Evolutionary conservation across 2,329 filamentous ascomycete species (phyloP).

Genomic region (Beauveria asiatica): DNA sequence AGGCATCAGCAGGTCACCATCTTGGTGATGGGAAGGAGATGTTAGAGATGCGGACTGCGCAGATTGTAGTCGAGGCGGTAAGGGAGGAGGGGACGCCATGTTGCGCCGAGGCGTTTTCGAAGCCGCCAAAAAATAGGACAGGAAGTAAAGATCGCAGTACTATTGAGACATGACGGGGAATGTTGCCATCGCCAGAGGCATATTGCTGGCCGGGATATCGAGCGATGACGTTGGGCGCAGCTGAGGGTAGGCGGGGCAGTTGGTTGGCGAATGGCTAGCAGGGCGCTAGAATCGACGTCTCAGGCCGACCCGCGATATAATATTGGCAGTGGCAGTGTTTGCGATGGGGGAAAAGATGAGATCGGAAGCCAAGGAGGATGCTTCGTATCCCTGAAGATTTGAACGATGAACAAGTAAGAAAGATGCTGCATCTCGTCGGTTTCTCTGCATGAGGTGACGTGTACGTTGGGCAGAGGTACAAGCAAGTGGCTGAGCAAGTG

Average conservation of each 20-base stretch:
- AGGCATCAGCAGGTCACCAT: neutral
- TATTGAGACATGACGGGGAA: neutral
- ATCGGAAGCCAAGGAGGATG: neutral
- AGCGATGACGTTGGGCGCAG: neutral
- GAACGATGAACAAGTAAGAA: too few species aligned
- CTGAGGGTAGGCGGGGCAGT: neutral
- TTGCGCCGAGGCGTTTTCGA: neutral
- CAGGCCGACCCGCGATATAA: neutral
- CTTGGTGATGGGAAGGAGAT: neutral
- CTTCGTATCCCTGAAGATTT: neutral
- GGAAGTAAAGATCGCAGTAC: neutral
- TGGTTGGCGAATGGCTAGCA: neutral
- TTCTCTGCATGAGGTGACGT: neutral
- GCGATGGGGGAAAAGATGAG: neutral
- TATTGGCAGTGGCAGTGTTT: neutral
- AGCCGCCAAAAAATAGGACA: neutral
- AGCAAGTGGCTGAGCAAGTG: neutral
- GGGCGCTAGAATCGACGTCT: neutral
- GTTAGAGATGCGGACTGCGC: neutral
- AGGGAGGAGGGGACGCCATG: conserved; percentile 1
- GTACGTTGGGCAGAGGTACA: neutral
- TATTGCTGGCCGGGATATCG: neutral
- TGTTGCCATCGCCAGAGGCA: neutral
- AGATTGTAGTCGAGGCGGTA: neutral
- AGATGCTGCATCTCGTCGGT: neutral